These are phyloP conservation scores for Lipomyces orientalis DNA, from an alignment of 805 yeast genomes.

Conservation along the genomic window DNA sequence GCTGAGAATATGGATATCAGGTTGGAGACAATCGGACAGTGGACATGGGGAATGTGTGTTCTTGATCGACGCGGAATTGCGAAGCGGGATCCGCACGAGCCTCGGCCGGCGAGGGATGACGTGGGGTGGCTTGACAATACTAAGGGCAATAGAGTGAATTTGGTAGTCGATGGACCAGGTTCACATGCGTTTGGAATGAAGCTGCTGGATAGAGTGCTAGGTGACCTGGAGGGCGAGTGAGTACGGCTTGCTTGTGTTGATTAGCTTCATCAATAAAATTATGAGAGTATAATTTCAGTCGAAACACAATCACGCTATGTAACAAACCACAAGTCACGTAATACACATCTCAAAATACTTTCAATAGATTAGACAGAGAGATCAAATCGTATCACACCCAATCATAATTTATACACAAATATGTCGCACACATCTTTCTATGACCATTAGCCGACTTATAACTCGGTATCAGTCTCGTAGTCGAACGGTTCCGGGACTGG, in stretches of 20 bases:
- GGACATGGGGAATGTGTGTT: constrained; percentile 48
- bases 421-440: neutral
- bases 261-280: neutral
- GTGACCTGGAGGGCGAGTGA: neutral
- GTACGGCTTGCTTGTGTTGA: neutral
- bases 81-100: constrained; percentile 32
- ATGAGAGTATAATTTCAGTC: neutral
- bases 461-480: constrained; percentile 43
- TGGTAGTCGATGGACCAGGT: constrained; percentile 39
- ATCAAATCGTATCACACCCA: neutral
- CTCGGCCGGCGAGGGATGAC: constrained; percentile 25
- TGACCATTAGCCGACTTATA: constrained; percentile 18
- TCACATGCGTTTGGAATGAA: constrained; percentile 35
- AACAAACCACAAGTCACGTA: constrained; percentile 2
- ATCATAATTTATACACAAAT: neutral
- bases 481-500: constrained; percentile 52
- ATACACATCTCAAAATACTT: neutral
- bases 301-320: constrained; percentile 1
- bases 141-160: constrained; percentile 39
- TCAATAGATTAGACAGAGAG: neutral
- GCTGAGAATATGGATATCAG: constrained; percentile 45
- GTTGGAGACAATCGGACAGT: constrained; percentile 49
- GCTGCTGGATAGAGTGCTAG: constrained; percentile 37
- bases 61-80: constrained; percentile 46
- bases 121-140: constrained; percentile 39